Evolutionary conservation across 441 rosid genomes (phyloP).

Genomic region (Melianthus villosus): DNA sequence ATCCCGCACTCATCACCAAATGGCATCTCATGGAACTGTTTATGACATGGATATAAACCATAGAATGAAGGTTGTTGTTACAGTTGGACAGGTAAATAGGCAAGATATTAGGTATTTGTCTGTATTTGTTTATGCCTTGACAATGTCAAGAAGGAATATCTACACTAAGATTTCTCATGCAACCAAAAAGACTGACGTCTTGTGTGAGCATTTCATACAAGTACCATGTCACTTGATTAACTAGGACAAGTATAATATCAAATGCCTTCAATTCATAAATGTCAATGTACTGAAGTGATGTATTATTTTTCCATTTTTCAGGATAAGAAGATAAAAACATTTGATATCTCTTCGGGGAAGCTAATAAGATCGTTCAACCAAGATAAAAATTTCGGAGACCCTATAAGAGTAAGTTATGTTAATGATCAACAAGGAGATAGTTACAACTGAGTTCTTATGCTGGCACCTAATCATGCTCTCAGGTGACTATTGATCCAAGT

Average conservation of each 20-base stretch:
- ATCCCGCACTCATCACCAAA: constrained; percentile 46
- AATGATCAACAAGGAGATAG: constrained; percentile 8
- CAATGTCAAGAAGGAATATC: constrained; percentile 1
- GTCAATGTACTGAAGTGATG: constrained; percentile 1
- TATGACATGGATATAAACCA: constrained; percentile 72
- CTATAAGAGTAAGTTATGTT: constrained; percentile 38
- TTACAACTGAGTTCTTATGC: constrained; percentile 9
- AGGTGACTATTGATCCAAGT: constrained; percentile 77
- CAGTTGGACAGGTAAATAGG: constrained; percentile 60
- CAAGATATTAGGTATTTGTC: constrained; percentile 9
- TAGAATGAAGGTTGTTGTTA: constrained; percentile 39
- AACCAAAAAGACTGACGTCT: no score
- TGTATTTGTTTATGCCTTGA: no score
- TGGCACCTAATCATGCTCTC: constrained; percentile 15
- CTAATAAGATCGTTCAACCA: constrained; percentile 58
- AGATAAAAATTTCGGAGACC: constrained; percentile 59
- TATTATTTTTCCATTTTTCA: constrained; percentile 12
- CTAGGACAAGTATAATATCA: no score
- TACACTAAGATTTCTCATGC: neutral
- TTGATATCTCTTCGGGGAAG: constrained; percentile 46
- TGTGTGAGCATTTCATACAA: neutral
- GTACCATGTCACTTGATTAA: neutral
- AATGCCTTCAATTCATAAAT: neutral
- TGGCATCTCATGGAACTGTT: constrained; percentile 64
- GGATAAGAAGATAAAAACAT: constrained; percentile 76